Conservation (phyloP, 345 rosid genomes). For the Citrus mangshanensis region DNA sequence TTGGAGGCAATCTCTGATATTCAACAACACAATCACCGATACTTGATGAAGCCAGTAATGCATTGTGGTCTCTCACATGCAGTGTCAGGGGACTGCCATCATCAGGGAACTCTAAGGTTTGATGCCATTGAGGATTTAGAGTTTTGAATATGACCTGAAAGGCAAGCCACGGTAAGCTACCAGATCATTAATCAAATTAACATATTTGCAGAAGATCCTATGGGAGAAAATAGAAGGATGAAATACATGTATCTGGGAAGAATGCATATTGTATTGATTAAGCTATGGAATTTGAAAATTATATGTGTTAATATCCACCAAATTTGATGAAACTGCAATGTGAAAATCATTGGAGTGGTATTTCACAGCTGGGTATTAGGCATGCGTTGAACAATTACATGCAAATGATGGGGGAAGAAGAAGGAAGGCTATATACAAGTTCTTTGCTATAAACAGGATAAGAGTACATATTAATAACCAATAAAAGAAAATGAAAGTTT, state of each 20-base stretch:
- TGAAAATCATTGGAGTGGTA: neutral
- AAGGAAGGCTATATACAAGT: neutral
- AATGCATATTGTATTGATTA: neutral
- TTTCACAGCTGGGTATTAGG: neutral
- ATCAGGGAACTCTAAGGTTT: constrained; percentile 86
- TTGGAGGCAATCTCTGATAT: constrained; percentile 79
- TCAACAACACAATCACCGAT: constrained; percentile 87
- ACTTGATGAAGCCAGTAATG: constrained; percentile 74
- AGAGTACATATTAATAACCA: neutral
- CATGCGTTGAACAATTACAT: neutral
- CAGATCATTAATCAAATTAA: neutral
- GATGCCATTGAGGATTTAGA: constrained; percentile 80
- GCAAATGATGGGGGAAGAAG: neutral
- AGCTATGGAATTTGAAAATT: neutral
- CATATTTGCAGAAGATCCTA: neutral
- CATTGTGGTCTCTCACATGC: constrained; percentile 86
- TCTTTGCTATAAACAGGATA: neutral
- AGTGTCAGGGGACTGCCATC: constrained; percentile 72
- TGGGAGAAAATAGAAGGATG: neutral
- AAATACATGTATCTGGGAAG: neutral
- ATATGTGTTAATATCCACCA: neutral
- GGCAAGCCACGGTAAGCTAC: neutral
- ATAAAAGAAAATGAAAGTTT: neutral
- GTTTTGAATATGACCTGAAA: constrained; percentile 76
- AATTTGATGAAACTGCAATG: neutral